Percentiles rank a stretch among this genome's conserved stretches.
These are phyloP conservation scores for Alternaria ventricosa DNA, from an alignment of 2,329 filamentous ascomycete genomes.

Conservation along the genomic window DNA sequence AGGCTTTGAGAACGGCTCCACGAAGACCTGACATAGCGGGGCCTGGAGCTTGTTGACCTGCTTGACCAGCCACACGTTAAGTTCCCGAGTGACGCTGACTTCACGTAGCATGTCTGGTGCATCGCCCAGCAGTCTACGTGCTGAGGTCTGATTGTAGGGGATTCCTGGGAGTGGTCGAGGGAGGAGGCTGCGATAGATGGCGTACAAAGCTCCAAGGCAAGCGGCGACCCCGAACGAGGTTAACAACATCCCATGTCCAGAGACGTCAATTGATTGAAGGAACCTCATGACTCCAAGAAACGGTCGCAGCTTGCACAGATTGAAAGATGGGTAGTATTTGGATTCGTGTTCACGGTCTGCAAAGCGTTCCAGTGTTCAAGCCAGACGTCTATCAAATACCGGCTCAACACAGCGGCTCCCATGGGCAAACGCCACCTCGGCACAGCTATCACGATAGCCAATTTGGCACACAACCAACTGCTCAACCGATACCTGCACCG, in stretches of 20 bases:
- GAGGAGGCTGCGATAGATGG: neutral
- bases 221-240: neutral
- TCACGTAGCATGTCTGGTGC: constrained; percentile 44
- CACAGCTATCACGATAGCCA: neutral
- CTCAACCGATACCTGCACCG: neutral
- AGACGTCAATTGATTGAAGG: neutral
- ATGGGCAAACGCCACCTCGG: neutral
- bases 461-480: neutral
- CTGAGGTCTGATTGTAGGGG: constrained; percentile 52
- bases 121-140: constrained; percentile 52
- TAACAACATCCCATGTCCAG: neutral
- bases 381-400: neutral
- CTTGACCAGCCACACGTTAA: constrained; percentile 7
- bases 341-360: neutral
- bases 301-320: neutral
- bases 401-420: neutral
- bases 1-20: constrained; percentile 10
- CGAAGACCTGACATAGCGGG: constrained; percentile 12
- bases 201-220: neutral
- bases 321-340: neutral
- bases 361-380: neutral
- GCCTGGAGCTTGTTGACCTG: constrained; percentile 6
- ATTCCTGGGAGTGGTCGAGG: constrained; percentile 55
- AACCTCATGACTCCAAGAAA: neutral
- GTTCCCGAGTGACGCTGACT: neutral